Base-by-base conservation (phyloP, 2,329 filamentous ascomycete genomes). In the Teratosphaeria destructans region DNA sequence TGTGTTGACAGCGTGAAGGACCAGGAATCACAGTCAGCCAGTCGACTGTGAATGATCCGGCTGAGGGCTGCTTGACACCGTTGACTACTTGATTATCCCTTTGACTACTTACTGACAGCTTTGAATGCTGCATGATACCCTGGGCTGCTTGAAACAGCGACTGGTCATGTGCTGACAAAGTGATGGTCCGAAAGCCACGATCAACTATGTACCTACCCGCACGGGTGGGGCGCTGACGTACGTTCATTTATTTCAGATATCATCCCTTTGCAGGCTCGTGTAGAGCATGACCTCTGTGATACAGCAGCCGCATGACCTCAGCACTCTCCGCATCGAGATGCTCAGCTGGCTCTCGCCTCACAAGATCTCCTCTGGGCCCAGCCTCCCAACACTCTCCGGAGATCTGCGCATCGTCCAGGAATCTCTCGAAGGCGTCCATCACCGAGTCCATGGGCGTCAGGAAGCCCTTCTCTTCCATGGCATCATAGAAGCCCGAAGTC, bases 321-420 rank as follows among this genome's bases (percentile, higher is more conserved):
- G 64, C 60, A 27, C 65, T 72, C 57, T 72, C 65, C 3, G 64
- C 52, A 55, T 76, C 70, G 54, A 74, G 59, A 57, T 72, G 70
- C 55, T 68, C 66, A 5, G 65, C 59, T 12, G 66, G 68, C n/a
- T 67, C 65, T 32, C 72, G 66, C 49, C 63, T 63, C 6, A 62
- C 61, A 47, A 67, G 68, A 19, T 68, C 67, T 14, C 70, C 72
- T n/a, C 71, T 71, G 8, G 76, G 75, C 12, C 74, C 74, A 52
- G 72, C 70, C 58, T 78, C 77, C 53, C 74, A 70, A n/a, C 73
- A 72, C 61, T 76, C 70, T 1, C 75, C 76, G 32, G 72, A 75
- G n/a, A 67, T 67, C n/a, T 66, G 63, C 34, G 69, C 66, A 32
- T 54, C 52, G 32, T 71, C 71, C 7, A 78, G 60, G 54, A 76